These are phyloP conservation scores for Avicennia marina DNA, from an alignment of 257 asterid species.

Conservation along the genomic window DNA sequence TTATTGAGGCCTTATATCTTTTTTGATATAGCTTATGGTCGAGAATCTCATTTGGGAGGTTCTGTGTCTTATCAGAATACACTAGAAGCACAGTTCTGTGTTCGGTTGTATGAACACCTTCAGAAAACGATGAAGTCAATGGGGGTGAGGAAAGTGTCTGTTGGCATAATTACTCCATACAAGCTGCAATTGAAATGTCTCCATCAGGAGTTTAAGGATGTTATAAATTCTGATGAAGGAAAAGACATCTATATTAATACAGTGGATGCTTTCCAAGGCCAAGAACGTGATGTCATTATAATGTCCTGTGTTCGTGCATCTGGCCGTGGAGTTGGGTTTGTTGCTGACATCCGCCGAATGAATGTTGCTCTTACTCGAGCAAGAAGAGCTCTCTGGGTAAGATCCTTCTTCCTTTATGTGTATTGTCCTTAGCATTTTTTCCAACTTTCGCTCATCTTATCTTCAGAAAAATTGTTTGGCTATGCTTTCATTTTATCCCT, in stretches of 20 bases:
- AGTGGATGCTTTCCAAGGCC: slow-evolving; percentile 99
- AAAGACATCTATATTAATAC: slow-evolving; percentile 92
- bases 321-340: slow-evolving; percentile 90
- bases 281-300: slow-evolving; percentile 95
- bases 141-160: slow-evolving; percentile 75
- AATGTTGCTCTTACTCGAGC: slow-evolving; percentile 99
- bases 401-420: slow-evolving; percentile 3
- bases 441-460: no score
- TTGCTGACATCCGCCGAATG: slow-evolving; percentile 95
- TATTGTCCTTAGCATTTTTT: no score
- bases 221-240: slow-evolving; percentile 86
- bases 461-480: no score
- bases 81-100: slow-evolving; percentile 94
- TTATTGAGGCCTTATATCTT: slow-evolving; percentile 79
- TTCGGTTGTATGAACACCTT: slow-evolving; percentile 88
- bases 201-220: slow-evolving; percentile 87
- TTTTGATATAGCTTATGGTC: slow-evolving; percentile 78
- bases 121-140: slow-evolving; percentile 56
- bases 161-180: slow-evolving; percentile 97
- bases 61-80: slow-evolving; percentile 90
- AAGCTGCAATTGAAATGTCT: slow-evolving; percentile 96
- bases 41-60: slow-evolving; percentile 97
- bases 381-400: slow-evolving; percentile 97
- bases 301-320: slow-evolving; percentile 99
- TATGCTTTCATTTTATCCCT: no score